Evolutionary conservation across 345 rosid genomes (phyloP).

Genomic region (Alliaria petiolata): DNA sequence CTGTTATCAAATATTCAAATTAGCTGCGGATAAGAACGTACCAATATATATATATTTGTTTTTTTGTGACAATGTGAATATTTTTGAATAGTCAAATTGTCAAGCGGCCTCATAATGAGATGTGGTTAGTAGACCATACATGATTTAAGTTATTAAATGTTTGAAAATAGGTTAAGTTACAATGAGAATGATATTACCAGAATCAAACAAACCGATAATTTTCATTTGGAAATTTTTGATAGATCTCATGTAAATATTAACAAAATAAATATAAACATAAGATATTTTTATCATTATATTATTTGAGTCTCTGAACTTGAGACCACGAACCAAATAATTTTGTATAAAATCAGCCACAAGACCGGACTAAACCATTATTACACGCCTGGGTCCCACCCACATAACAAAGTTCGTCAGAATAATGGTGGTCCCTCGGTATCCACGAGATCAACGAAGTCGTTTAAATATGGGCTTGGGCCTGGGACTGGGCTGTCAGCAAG

Average conservation of each 20-base stretch:
- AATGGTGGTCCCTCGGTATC: not conserved
- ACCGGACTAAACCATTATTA: not conserved
- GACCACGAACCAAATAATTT: not conserved
- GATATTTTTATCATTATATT: not conserved
- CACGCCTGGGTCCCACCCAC: slow-evolving; percentile 16
- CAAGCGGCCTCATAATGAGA: slow-evolving; percentile 24
- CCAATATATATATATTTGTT: too few species aligned
- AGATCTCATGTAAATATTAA: not conserved
- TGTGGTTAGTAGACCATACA: slow-evolving; percentile 23
- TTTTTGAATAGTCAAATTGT: slow-evolving; percentile 18
- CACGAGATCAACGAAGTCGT: not conserved
- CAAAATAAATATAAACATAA: not conserved
- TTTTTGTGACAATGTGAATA: too few species aligned
- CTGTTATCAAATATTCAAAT: slow-evolving; percentile 8
- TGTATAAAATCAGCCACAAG: not conserved
- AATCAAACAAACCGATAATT: not conserved
- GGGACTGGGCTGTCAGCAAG: not conserved
- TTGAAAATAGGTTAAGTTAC: not conserved
- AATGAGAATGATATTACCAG: not conserved
- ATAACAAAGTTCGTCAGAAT: not conserved
- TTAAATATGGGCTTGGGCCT: slow-evolving; percentile 1
- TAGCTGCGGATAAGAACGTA: slow-evolving; percentile 1
- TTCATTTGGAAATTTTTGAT: too few species aligned
- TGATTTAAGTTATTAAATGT: not conserved
- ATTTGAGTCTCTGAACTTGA: not conserved